phyloP scores from a whole-genome alignment of 2,329 filamentous ascomycete genomes.

The Colletotrichum tabaci region DNA sequence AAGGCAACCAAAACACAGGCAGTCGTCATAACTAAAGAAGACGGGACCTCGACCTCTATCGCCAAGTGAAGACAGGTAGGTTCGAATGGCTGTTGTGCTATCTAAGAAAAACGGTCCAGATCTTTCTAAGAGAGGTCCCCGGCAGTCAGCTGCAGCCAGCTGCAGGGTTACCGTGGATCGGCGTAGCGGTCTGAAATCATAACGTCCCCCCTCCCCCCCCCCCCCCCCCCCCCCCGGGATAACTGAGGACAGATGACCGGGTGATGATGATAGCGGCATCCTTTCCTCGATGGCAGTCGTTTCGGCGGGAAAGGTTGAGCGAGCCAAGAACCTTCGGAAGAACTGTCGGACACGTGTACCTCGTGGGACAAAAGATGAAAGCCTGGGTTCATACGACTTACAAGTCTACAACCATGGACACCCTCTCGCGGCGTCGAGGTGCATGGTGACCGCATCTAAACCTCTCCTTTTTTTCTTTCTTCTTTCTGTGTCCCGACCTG shows the following conservation, averaged over 20 bases:
- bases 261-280: slow-evolving; percentile 3
- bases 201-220: neutral
- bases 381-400: neutral
- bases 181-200: neutral
- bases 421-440: neutral
- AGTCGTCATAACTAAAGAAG: neutral
- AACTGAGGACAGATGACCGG: slow-evolving; percentile 21
- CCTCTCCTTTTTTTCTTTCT: neutral
- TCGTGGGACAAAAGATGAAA: neutral
- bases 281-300: neutral
- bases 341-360: slow-evolving; percentile 11
- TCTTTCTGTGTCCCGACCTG: neutral
- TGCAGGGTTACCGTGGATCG: slow-evolving; percentile 16
- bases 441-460: neutral
- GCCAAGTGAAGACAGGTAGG: neutral
- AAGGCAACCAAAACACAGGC: neutral
- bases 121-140: neutral
- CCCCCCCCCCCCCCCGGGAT: neutral
- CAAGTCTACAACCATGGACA: neutral
- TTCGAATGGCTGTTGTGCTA: neutral
- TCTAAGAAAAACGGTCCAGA: neutral
- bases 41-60: neutral
- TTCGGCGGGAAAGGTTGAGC: slow-evolving; percentile 13
- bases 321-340: neutral
- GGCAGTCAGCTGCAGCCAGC: slow-evolving; percentile 25